These are phyloP conservation scores for Russula virescens DNA, from an alignment of 768 basidiomycete species.

Conservation along the genomic window DNA sequence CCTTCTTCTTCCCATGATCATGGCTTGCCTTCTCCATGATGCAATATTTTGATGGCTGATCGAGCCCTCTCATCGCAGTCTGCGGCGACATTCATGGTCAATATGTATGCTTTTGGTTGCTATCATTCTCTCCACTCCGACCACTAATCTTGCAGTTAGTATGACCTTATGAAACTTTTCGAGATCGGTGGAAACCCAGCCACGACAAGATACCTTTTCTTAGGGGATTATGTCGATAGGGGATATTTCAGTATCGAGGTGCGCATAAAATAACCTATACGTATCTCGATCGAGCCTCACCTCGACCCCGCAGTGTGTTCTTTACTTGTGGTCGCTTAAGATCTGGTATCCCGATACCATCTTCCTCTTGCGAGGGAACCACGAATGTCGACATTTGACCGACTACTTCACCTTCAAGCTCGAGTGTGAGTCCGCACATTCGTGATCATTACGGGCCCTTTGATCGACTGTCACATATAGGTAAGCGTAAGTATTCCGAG, in stretches of 20 bases:
- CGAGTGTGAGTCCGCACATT: constrained; percentile 62
- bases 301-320: constrained; percentile 63
- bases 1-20: constrained; percentile 2
- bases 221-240: constrained; percentile 71
- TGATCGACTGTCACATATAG: constrained; percentile 35
- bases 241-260: constrained; percentile 76
- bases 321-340: constrained; percentile 97
- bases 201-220: constrained; percentile 66
- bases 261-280: constrained; percentile 15
- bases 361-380: constrained; percentile 95
- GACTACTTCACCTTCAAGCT: constrained; percentile 99
- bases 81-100: constrained; percentile 99
- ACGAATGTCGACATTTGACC: constrained; percentile 97
- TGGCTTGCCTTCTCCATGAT: constrained; percentile 22
- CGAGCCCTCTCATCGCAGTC: constrained; percentile 32
- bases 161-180: constrained; percentile 75
- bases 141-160: constrained; percentile 36
- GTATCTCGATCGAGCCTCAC: constrained; percentile 14
- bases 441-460: neutral
- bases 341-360: constrained; percentile 99
- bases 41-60: constrained; percentile 20
- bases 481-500: constrained; percentile 99
- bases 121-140: constrained; percentile 7
- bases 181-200: constrained; percentile 73
- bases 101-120: constrained; percentile 62